Evolutionary conservation across 768 basidiomycete genomes (phyloP).

Genomic region (Tremella fuciformis): DNA sequence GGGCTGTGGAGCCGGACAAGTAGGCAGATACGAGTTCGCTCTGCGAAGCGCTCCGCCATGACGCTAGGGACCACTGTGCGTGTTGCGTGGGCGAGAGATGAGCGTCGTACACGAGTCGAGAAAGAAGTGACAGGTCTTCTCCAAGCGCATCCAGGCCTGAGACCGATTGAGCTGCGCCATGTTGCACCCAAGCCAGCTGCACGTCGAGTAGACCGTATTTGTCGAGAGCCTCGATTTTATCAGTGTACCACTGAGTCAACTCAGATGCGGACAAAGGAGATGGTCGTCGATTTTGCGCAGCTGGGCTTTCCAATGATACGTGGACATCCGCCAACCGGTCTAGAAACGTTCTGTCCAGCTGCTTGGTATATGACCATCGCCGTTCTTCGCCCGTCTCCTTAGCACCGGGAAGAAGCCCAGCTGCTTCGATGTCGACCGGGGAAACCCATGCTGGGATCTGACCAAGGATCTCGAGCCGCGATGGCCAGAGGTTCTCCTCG

Average conservation of each 20-base stretch:
- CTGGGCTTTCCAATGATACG: not conserved
- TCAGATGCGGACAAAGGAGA: slow-evolving; percentile 56
- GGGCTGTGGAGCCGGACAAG: slow-evolving; percentile 66
- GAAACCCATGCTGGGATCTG: slow-evolving; percentile 70
- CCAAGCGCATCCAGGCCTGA: slow-evolving; percentile 77
- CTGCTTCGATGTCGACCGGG: slow-evolving; percentile 55
- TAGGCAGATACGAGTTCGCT: slow-evolving; percentile 69
- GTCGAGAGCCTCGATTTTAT: slow-evolving; percentile 64
- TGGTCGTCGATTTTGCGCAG: slow-evolving; percentile 16
- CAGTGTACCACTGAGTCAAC: slow-evolving; percentile 72
- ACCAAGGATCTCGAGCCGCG: slow-evolving; percentile 67
- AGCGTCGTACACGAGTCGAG: slow-evolving; percentile 77
- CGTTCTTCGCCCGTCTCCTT: slow-evolving; percentile 16
- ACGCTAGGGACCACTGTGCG: slow-evolving; percentile 68
- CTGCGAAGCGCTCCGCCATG: slow-evolving; percentile 70
- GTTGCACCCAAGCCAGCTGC: slow-evolving; percentile 75
- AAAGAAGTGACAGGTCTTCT: slow-evolving; percentile 85
- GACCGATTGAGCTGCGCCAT: slow-evolving; percentile 77
- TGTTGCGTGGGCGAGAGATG: slow-evolving; percentile 49
- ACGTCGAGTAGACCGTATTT: slow-evolving; percentile 72
- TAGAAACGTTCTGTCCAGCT: not conserved
- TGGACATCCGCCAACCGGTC: not conserved
- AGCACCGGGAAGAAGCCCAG: slow-evolving; percentile 21
- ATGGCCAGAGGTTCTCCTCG: slow-evolving; percentile 62
- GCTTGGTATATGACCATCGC: not conserved